Evolutionary conservation across 2,329 filamentous ascomycete species (phyloP).

Genomic region (Lasiodiplodia hormozganensis): DNA sequence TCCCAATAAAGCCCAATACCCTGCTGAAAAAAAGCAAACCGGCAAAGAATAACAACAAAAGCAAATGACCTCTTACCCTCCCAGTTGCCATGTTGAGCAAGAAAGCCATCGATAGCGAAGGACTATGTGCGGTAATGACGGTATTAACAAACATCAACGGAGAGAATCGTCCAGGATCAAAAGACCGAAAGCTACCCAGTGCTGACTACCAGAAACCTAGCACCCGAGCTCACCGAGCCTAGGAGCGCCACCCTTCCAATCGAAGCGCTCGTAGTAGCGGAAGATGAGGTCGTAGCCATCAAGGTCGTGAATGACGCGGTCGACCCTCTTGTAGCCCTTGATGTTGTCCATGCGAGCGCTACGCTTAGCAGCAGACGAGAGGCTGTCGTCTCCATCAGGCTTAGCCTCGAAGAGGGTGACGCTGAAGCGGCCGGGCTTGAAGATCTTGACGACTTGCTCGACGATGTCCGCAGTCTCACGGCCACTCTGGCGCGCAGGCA

Average conservation of each 20-base stretch:
- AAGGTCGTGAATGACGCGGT: slow-evolving; percentile 95
- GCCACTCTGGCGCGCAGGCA: slow-evolving; percentile 85
- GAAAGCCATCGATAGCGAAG: background rate
- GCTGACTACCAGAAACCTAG: background rate
- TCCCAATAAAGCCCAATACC: background rate
- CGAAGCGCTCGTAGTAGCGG: slow-evolving; percentile 91
- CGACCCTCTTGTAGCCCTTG: slow-evolving; percentile 84
- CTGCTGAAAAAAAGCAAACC: background rate
- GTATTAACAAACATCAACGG: background rate
- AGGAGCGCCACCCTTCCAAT: slow-evolving; percentile 72
- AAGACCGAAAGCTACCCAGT: no score
- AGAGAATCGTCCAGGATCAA: background rate
- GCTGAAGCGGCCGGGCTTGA: slow-evolving; percentile 96
- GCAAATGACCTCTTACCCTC: background rate
- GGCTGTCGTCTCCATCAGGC: slow-evolving; percentile 45
- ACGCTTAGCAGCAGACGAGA: slow-evolving; percentile 54
- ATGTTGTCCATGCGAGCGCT: slow-evolving; percentile 74
- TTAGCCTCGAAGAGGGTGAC: slow-evolving; percentile 97
- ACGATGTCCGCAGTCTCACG: slow-evolving; percentile 90
- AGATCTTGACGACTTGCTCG: slow-evolving; percentile 92
- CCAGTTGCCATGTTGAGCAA: background rate
- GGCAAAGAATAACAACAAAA: background rate
- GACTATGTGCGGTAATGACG: background rate
- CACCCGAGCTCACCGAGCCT: slow-evolving; percentile 62
- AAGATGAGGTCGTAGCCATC: slow-evolving; percentile 98